Percentiles rank a stretch among this genome's conserved stretches.
Conservation (phyloP, 768 basidiomycete genomes). For the Suillus weaverae region DNA sequence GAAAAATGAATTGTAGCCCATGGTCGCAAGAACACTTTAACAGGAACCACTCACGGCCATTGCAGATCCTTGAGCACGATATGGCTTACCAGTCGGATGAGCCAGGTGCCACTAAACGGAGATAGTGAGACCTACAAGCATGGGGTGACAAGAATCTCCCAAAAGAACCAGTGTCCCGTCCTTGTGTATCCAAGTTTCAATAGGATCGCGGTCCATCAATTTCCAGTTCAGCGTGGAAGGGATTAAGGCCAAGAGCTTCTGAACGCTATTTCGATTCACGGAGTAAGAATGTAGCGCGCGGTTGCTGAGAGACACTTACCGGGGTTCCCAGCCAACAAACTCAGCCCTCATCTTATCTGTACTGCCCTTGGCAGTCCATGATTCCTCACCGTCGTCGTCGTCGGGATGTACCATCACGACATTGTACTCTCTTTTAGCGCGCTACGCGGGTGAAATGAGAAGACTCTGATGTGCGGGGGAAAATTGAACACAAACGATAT, state of each 20-base stretch:
- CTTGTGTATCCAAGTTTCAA: constrained; percentile 49
- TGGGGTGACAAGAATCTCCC: constrained; percentile 59
- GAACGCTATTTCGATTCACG: constrained; percentile 32
- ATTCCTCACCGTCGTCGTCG: constrained; percentile 39
- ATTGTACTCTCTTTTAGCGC: constrained; percentile 44
- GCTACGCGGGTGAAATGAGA: constrained; percentile 14
- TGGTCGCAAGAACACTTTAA: not conserved
- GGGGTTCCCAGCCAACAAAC: constrained; percentile 49
- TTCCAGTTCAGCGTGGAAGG: constrained; percentile 46
- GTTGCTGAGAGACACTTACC: constrained; percentile 28
- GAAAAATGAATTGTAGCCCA: constrained; percentile 12
- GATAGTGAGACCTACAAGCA: constrained; percentile 36
- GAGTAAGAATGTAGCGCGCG: not conserved
- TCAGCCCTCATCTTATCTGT: constrained; percentile 47
- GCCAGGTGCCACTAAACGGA: not conserved
- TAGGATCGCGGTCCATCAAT: constrained; percentile 48
- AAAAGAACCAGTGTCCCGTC: constrained; percentile 44
- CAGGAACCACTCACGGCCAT: constrained; percentile 42
- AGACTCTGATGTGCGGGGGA: not conserved
- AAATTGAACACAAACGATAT: constrained; percentile 35
- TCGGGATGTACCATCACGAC: constrained; percentile 46
- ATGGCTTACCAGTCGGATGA: constrained; percentile 36
- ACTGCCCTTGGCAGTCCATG: constrained; percentile 45
- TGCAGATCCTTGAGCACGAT: constrained; percentile 55
- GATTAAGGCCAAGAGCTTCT: constrained; percentile 45